phyloP scores from a whole-genome alignment of 208 protist species.

The Acanthamoeba rhysodes region DNA sequence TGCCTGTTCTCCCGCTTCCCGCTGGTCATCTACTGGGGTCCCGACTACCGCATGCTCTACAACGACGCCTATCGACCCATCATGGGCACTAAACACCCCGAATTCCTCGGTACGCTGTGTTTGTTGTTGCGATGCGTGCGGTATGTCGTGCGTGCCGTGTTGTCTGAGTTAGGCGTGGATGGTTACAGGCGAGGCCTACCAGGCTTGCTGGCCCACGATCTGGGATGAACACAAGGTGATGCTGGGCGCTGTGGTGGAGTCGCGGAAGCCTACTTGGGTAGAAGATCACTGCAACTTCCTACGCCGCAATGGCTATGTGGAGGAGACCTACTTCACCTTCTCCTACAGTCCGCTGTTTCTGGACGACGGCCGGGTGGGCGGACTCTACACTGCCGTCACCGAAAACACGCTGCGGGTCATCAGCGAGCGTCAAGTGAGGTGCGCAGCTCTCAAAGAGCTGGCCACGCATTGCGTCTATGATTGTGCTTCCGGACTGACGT shows the following conservation, averaged over 20 bases:
- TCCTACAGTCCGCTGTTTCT: slow-evolving; percentile 49
- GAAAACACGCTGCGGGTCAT: slow-evolving; percentile 49
- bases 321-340: slow-evolving; percentile 63
- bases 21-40: not conserved
- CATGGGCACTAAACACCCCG: not conserved
- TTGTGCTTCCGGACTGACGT: no score
- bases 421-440: slow-evolving; percentile 17
- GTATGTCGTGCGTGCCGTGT: not conserved
- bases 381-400: slow-evolving; percentile 5
- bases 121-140: no score
- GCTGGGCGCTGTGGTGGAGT: not conserved
- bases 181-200: not conserved
- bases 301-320: not conserved
- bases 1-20: not conserved
- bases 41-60: not conserved
- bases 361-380: not conserved
- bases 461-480: no score
- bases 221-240: not conserved
- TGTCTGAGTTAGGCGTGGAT: no score
- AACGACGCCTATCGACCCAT: not conserved
- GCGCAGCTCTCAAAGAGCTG: no score
- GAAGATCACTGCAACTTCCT: not conserved
- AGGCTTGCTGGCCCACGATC: not conserved
- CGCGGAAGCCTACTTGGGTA: not conserved
- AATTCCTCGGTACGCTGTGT: no score